Conservation (phyloP, 2,329 filamentous ascomycete genomes). For the Venturia nashicola region DNA sequence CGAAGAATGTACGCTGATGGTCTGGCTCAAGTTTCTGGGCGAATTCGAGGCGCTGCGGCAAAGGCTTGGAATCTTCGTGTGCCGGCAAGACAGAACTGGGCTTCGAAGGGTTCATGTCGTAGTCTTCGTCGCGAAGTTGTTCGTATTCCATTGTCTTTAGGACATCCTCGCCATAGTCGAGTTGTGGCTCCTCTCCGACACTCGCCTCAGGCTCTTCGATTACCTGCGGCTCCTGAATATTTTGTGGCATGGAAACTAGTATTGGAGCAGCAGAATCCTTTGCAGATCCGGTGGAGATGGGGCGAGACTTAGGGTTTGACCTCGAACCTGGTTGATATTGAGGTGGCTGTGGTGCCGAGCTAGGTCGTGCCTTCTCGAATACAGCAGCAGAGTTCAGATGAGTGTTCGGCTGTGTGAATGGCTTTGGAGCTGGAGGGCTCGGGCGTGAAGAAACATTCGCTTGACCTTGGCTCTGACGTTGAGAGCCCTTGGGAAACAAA, state of each 20-base stretch:
- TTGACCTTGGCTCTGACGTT: not conserved
- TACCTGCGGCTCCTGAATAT: not conserved
- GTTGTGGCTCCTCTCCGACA: conserved; percentile 6
- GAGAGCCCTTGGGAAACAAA: not conserved
- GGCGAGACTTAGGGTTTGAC: not conserved
- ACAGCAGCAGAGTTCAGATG: not conserved
- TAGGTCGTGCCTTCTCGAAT: not conserved
- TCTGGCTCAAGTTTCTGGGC: conserved; percentile 38
- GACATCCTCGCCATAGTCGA: conserved; percentile 17
- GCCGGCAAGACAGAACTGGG: conserved; percentile 10
- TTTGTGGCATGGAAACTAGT: not conserved
- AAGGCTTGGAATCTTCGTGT: conserved; percentile 10
- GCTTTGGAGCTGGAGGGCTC: not conserved
- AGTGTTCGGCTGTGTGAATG: not conserved
- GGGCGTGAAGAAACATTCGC: not conserved
- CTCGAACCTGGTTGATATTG: not conserved
- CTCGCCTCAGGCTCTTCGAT: not conserved
- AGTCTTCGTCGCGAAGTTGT: conserved; percentile 17
- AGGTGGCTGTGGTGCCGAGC: not conserved
- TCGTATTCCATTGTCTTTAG: conserved; percentile 17
- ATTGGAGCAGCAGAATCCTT: not conserved
- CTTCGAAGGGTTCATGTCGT: conserved; percentile 16
- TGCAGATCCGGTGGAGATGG: not conserved
- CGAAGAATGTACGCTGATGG: conserved; percentile 38
- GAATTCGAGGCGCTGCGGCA: conserved; percentile 18